These are phyloP conservation scores for Penicillium daleae DNA, from an alignment of 495 filamentous ascomycete genomes.

Conservation along the genomic window DNA sequence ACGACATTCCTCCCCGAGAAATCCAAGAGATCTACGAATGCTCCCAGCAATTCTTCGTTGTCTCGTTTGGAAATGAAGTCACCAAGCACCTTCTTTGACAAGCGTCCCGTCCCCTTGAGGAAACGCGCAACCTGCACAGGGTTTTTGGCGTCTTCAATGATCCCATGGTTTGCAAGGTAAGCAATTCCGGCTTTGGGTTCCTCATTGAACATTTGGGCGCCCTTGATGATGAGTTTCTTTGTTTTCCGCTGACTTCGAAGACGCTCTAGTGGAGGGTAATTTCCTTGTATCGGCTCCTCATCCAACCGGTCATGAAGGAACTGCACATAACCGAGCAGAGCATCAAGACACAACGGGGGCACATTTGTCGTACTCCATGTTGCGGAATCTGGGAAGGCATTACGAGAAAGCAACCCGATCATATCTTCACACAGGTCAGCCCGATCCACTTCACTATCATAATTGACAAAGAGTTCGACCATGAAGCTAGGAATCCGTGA, in stretches of 20 bases:
- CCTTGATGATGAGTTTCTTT: conserved; percentile 88
- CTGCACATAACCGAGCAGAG: conserved; percentile 86
- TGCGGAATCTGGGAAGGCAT: conserved; percentile 94
- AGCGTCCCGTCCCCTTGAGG: conserved; percentile 77
- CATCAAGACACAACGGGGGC: conserved; percentile 90
- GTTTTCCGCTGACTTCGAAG: conserved; percentile 71
- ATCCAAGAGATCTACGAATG: conserved; percentile 83
- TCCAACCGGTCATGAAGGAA: conserved; percentile 87
- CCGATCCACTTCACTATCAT: conserved; percentile 94
- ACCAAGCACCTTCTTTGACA: conserved; percentile 89
- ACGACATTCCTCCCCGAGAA: conserved; percentile 86
- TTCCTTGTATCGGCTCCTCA: conserved; percentile 63
- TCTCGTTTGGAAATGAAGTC: conserved; percentile 90
- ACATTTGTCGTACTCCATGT: conserved; percentile 99
- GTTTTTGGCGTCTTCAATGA: conserved; percentile 77
- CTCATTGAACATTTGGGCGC: conserved; percentile 92
- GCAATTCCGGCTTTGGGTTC: conserved; percentile 87
- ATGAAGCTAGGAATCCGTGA: conserved; percentile 92
- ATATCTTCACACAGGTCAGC: conserved; percentile 94
- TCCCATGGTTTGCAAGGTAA: conserved; percentile 78
- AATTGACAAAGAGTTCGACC: conserved; percentile 95
- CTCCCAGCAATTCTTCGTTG: conserved; percentile 78
- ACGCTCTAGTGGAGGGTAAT: conserved; percentile 64
- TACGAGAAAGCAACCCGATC: conserved; percentile 87
- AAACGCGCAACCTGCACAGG: conserved; percentile 77